Evolutionary conservation across 73 alveolate genomes (phyloP).

Genomic region (Uronychia binucleata): DNA sequence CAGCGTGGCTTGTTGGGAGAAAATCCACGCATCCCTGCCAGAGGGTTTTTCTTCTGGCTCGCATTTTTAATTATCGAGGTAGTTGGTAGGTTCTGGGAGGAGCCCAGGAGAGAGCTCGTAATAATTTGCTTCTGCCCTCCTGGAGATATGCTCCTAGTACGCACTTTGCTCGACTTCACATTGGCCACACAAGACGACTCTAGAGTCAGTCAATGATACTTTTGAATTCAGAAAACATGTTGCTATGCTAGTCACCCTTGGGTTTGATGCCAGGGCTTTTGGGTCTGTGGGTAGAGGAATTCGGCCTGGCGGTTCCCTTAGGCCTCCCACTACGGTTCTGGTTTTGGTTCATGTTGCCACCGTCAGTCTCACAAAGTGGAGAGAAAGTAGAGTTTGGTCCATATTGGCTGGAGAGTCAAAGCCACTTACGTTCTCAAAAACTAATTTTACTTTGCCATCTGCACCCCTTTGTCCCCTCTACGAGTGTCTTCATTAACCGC

Average conservation of each 20-base stretch:
- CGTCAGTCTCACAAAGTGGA: too few species aligned
- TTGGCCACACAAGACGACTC: neutral
- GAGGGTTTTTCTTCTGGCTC: neutral
- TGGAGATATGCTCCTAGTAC: constrained; percentile 7
- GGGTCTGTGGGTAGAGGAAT: neutral
- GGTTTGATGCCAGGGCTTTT: neutral
- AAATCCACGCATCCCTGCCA: constrained; percentile 13
- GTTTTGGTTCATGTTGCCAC: too few species aligned
- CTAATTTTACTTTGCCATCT: too few species aligned
- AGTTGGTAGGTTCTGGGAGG: too few species aligned
- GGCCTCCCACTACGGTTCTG: too few species aligned
- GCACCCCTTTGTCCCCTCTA: too few species aligned
- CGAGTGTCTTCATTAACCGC: too few species aligned
- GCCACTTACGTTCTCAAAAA: too few species aligned
- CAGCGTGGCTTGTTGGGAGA: constrained; percentile 52
- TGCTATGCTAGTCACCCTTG: too few species aligned
- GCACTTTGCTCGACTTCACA: neutral
- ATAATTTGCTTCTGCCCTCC: neutral
- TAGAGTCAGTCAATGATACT: neutral
- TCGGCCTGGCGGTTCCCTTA: neutral
- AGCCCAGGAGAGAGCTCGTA: neutral
- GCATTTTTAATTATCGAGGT: neutral
- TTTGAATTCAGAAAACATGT: neutral
- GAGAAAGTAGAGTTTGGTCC: too few species aligned
- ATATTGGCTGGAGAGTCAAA: too few species aligned